Evolutionary conservation across 768 basidiomycete genomes (phyloP), one percentile per base, ranked within the genome.

Genomic region (Tylopilus plumbeoviolaceoides): DNA sequence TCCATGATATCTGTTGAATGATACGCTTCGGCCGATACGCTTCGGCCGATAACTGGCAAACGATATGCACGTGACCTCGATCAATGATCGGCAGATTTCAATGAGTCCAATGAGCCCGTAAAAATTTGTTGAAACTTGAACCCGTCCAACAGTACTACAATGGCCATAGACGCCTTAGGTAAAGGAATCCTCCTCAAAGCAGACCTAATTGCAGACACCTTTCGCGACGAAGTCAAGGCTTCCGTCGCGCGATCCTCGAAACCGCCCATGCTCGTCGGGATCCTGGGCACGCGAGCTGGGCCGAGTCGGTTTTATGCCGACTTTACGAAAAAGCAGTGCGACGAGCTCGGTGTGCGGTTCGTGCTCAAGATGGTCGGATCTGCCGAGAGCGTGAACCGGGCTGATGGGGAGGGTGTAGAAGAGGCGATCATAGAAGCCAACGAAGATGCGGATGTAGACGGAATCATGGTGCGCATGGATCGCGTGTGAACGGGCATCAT

Each of bases 361-460:
- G 84, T 90, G 47, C 75, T 99, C 53, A 84, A 82, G 61, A 75
- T 73, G 54, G 84, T 85, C 5, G 70, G 77, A 21, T 76, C 77
- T 21, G 74, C 73, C 4, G 76, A 78, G 66, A 58, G 68, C 65
- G 20, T 59, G 52, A 73, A 73, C 21, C 51, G 51, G 15, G 81
- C 75, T 0, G 88, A 90, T 42, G 91, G 91, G 1, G 91, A 94
- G 28, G 94, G 91, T 11, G 93, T 94, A 8, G 97, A 99, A 69
- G 91, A 95, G 68, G 95, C 90, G 8, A 95, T 98, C 59, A 85
- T 98, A 30, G 90, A 93, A 63, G 93, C 95, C 8, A 99, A 99
- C 64, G 88, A 89, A 56, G 94, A 98, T 63, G 73, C 75, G 14
- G 76, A 74, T 50, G 82, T 95, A 10, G 83, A 95, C 70, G 95